Evolutionary conservation across 495 filamentous ascomycete species (phyloP).

Genomic region (Talaromyces borbonicus): DNA sequence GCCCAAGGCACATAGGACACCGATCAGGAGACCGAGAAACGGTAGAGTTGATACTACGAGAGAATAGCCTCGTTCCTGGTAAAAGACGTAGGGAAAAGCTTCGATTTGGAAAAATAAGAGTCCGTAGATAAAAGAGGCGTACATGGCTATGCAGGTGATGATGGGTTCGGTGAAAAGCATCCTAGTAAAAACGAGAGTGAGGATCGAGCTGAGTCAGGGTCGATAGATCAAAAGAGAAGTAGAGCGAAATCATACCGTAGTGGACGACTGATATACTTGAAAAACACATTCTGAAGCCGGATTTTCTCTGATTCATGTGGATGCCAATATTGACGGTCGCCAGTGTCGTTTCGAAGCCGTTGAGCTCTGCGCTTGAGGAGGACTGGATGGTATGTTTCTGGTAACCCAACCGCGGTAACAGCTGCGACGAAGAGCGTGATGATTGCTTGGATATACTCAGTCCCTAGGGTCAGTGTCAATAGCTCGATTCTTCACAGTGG

Average conservation of each 20-base stretch:
- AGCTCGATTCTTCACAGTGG: not conserved
- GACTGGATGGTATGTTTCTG: slow-evolving; percentile 14
- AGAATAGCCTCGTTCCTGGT: slow-evolving; percentile 13
- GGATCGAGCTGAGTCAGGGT: not conserved
- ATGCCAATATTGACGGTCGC: slow-evolving; percentile 15
- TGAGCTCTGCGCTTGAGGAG: slow-evolving; percentile 14
- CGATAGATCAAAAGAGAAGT: not conserved
- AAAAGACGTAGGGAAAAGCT: slow-evolving; percentile 2
- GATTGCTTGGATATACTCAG: slow-evolving; percentile 17
- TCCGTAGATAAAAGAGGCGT: slow-evolving; percentile 14
- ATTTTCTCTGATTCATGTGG: not conserved
- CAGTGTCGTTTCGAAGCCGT: slow-evolving; percentile 15
- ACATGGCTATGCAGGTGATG: slow-evolving; percentile 16
- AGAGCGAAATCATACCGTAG: slow-evolving; percentile 5
- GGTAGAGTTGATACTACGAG: slow-evolving; percentile 11
- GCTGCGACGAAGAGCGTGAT: slow-evolving; percentile 7
- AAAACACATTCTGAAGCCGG: slow-evolving; percentile 5
- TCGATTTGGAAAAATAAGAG: slow-evolving; percentile 11
- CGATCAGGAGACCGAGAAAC: slow-evolving; percentile 7
- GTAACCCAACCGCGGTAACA: slow-evolving; percentile 7
- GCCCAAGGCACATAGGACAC: slow-evolving; percentile 5
- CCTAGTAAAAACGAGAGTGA: not conserved
- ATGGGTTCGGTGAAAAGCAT: slow-evolving; percentile 24
- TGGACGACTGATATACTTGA: slow-evolving; percentile 15
- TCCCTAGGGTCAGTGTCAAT: slow-evolving; percentile 8